A percentile compares a stretch with the other conserved stretches of the same genome.
Conservation (phyloP, 2,329 filamentous ascomycete genomes). For the Alternaria atra region DNA sequence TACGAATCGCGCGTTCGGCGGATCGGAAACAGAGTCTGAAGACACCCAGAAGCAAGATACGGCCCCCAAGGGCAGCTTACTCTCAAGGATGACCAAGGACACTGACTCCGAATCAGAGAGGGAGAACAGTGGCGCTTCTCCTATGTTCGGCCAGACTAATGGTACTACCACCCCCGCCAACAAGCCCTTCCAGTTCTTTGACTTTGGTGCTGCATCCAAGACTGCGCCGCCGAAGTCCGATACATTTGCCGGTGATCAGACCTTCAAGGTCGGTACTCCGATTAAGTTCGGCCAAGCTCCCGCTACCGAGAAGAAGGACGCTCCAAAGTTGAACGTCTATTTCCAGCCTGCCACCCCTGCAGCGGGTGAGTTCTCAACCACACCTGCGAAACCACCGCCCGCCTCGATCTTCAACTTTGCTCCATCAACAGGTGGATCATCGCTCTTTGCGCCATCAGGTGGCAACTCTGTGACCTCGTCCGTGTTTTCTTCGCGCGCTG, state of each 20-base stretch:
- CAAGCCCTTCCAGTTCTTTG: constrained; percentile 39
- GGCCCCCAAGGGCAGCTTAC: constrained; percentile 28
- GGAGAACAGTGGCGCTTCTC: constrained; percentile 25
- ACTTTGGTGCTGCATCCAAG: constrained; percentile 41
- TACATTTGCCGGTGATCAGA: constrained; percentile 47
- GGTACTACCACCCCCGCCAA: constrained; percentile 39
- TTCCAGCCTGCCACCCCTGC: constrained; percentile 41
- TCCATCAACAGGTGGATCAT: constrained; percentile 23
- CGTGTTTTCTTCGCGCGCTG: constrained; percentile 47
- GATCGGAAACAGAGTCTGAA: constrained; percentile 38
- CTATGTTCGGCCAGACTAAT: constrained; percentile 32
- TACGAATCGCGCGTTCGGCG: constrained; percentile 35
- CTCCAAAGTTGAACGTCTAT: constrained; percentile 28
- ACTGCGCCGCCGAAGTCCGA: constrained; percentile 40
- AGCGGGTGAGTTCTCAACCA: constrained; percentile 37
- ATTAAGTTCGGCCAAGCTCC: constrained; percentile 46
- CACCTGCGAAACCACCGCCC: constrained; percentile 37
- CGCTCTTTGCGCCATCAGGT: constrained; percentile 35
- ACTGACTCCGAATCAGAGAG: constrained; percentile 36
- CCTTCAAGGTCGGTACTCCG: constrained; percentile 47
- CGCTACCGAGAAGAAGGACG: constrained; percentile 34
- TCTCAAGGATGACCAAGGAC: constrained; percentile 41
- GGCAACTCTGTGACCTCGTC: constrained; percentile 37
- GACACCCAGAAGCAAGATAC: constrained; percentile 31
- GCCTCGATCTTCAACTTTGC: constrained; percentile 38